These are phyloP conservation scores for Cladosporium cucumerinum DNA, from an alignment of 2,329 filamentous ascomycete genomes.

Conservation along the genomic window DNA sequence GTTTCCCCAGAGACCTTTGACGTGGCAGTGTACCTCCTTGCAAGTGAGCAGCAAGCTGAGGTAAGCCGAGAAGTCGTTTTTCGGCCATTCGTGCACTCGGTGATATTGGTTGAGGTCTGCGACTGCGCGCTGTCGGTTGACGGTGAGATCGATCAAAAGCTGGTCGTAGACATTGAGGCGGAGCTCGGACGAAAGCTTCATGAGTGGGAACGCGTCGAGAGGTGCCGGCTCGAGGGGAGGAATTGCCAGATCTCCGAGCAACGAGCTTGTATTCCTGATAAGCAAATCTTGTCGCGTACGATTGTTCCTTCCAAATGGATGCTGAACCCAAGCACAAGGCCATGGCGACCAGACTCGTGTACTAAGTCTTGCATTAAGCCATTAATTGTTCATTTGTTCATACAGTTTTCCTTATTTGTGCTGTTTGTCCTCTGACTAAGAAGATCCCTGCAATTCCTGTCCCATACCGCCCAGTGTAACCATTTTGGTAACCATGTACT, in stretches of 20 bases:
- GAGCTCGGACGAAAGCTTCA: slow-evolving; percentile 13
- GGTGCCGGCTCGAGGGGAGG: too few species aligned
- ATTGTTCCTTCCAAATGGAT: not conserved
- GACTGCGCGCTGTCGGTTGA: not conserved
- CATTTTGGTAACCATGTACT: slow-evolving; percentile 48
- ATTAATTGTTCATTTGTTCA: slow-evolving; percentile 5
- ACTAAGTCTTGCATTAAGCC: not conserved
- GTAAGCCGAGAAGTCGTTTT: not conserved
- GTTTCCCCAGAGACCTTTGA: not conserved
- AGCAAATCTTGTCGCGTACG: not conserved
- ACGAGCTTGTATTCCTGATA: not conserved
- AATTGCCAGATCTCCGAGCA: too few species aligned
- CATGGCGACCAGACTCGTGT: not conserved
- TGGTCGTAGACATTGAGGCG: slow-evolving; percentile 10
- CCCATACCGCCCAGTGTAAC: slow-evolving; percentile 60
- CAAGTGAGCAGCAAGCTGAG: not conserved
- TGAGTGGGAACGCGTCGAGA: not conserved
- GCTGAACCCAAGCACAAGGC: not conserved
- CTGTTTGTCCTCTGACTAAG: slow-evolving; percentile 2
- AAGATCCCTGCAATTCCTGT: slow-evolving; percentile 48
- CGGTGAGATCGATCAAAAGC: slow-evolving; percentile 2
- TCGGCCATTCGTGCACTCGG: not conserved
- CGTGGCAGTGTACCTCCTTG: not conserved
- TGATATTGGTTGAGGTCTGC: not conserved
- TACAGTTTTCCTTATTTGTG: slow-evolving; percentile 1